Evolutionary conservation across 345 rosid genomes (phyloP).

Genomic region (Pistacia integerrima): DNA sequence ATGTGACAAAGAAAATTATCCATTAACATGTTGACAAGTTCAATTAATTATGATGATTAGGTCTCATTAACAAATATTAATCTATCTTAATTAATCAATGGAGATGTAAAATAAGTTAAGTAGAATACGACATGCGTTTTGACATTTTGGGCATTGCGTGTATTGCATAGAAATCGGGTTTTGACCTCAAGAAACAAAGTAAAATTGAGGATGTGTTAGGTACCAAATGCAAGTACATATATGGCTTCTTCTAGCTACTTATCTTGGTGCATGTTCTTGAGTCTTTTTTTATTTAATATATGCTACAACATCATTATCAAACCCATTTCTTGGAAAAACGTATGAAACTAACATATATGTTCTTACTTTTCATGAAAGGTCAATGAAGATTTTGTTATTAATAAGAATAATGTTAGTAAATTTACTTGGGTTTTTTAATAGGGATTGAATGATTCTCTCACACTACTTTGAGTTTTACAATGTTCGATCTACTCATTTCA

Average conservation of each 20-base stretch:
- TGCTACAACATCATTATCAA: slow-evolving; percentile 20
- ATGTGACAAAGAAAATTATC: neutral
- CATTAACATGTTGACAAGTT: neutral
- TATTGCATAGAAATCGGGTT: neutral
- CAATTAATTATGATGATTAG: neutral
- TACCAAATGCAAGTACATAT: slow-evolving; percentile 16
- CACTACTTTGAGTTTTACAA: too few species aligned
- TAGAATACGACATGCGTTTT: neutral
- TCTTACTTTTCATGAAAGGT: neutral
- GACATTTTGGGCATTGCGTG: slow-evolving; percentile 30
- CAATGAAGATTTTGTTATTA: neutral
- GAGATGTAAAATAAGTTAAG: neutral
- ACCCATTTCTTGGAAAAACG: slow-evolving; percentile 1
- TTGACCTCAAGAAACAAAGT: slow-evolving; percentile 16
- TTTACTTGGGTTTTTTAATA: too few species aligned
- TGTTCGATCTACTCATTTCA: too few species aligned
- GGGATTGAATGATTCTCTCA: too few species aligned
- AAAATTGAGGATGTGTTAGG: slow-evolving; percentile 29
- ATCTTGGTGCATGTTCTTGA: slow-evolving; percentile 4
- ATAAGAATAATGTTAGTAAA: neutral
- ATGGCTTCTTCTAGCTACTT: slow-evolving; percentile 9
- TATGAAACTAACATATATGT: neutral
- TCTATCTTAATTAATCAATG: neutral
- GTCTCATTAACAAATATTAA: neutral
- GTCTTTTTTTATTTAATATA: neutral